A percentile compares a stretch with the other conserved stretches of the same genome.
phyloP scores from a whole-genome alignment of 129 eudicot genomes.

The Silybum marianum region DNA sequence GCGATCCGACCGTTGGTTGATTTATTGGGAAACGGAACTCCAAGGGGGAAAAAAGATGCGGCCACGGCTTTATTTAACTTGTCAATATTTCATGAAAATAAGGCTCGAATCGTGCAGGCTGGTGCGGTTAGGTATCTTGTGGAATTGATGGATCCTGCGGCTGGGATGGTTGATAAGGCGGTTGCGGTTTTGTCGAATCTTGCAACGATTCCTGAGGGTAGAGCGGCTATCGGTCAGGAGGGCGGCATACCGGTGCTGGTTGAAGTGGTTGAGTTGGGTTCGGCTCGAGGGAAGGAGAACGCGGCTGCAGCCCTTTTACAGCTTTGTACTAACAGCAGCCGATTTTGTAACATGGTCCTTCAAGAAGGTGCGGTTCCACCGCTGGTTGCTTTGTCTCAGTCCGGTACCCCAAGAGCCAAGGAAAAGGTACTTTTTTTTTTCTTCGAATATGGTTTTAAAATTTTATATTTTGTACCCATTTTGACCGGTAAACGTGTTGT shows the following conservation, averaged over 20 bases:
- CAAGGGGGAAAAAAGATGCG: constrained; percentile 90
- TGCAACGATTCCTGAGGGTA: constrained; percentile 77
- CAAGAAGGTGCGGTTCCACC: constrained; percentile 96
- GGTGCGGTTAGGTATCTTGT: constrained; percentile 84
- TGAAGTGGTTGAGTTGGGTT: constrained; percentile 92
- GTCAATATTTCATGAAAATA: constrained; percentile 78
- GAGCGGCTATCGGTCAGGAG: constrained; percentile 75
- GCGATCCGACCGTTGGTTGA: constrained; percentile 91
- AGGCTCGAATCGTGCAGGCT: constrained; percentile 73
- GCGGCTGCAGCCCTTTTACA: constrained; percentile 94
- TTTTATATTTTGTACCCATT: constrained; percentile 1
- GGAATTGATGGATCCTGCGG: constrained; percentile 96
- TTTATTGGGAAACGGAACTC: constrained; percentile 73
- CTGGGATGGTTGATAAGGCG: constrained; percentile 96
- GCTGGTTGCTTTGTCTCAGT: constrained; percentile 74
- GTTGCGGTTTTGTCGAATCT: constrained; percentile 89
- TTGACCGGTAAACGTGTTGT: background rate
- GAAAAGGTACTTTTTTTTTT: constrained; percentile 61
- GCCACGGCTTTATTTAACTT: constrained; percentile 85
- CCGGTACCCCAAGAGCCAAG: constrained; percentile 87
- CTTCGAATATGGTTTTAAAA: background rate
- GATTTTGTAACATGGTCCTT: constrained; percentile 70
- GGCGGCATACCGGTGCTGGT: constrained; percentile 81
- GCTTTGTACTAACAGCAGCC: constrained; percentile 71
- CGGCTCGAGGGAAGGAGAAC: constrained; percentile 93